These are phyloP conservation scores for Mangifera indica DNA, from an alignment of 345 rosid genomes.

Conservation along the genomic window DNA sequence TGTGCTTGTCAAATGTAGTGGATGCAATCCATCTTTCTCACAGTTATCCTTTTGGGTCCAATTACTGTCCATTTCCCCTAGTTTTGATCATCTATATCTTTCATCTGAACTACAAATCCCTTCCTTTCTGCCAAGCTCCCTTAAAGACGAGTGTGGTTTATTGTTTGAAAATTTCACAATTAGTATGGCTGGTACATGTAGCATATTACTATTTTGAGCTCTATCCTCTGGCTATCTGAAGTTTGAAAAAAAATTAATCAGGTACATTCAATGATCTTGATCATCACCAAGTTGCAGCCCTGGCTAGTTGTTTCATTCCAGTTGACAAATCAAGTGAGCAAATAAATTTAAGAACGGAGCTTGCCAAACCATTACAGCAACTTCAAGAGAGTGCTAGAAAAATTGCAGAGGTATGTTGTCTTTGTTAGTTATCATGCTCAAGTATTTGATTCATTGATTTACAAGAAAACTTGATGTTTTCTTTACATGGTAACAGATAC, in stretches of 20 bases:
- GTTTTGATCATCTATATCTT: no score
- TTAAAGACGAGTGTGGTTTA: no score
- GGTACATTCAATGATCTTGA: constrained; percentile 96
- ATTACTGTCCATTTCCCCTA: no score
- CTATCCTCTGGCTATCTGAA: no score
- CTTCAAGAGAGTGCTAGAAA: constrained; percentile 95
- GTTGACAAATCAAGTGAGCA: constrained; percentile 94
- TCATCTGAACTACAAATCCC: no score
- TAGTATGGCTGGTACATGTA: no score
- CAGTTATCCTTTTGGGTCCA: no score
- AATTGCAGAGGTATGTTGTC: constrained; percentile 79
- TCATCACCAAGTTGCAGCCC: constrained; percentile 95
- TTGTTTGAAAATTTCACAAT: no score
- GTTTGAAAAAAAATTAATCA: constrained; percentile 33
- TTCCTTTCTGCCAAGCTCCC: no score
- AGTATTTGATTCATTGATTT: constrained; percentile 8
- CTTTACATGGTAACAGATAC: constrained; percentile 55
- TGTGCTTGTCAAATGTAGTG: no score
- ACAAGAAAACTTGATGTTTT: neutral
- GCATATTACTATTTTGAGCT: no score
- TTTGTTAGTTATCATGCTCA: neutral
- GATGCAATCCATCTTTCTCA: no score
- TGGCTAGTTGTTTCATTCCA: constrained; percentile 98
- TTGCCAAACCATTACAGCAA: constrained; percentile 87
- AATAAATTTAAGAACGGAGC: constrained; percentile 79